These are phyloP conservation scores for Penicillium psychrofluorescens DNA, from an alignment of 495 filamentous ascomycete genomes.

Conservation along the genomic window DNA sequence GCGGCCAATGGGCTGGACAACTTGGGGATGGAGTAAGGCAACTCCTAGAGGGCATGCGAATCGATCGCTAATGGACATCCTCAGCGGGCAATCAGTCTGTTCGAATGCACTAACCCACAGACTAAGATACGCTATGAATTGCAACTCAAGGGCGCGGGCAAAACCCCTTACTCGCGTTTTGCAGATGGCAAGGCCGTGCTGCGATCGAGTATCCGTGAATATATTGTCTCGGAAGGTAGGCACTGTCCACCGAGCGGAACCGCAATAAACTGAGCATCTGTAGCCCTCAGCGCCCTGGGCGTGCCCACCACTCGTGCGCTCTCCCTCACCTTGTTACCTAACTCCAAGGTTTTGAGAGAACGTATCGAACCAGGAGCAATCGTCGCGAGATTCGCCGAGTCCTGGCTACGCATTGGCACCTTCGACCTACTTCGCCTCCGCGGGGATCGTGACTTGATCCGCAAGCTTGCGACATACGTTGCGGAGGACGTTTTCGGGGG, in stretches of 20 bases:
- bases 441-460: constrained; percentile 66
- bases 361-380: constrained; percentile 88
- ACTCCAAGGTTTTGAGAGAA: constrained; percentile 68
- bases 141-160: constrained; percentile 88
- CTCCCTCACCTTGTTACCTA: constrained; percentile 67
- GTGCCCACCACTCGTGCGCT: constrained; percentile 86
- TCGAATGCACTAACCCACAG: constrained; percentile 74
- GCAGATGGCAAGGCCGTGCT: constrained; percentile 96
- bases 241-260: background rate
- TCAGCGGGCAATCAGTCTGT: constrained; percentile 78
- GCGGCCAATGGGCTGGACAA: constrained; percentile 87
- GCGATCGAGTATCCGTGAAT: constrained; percentile 86
- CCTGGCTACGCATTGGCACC: constrained; percentile 88
- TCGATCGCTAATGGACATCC: constrained; percentile 1
- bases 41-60: background rate
- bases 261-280: background rate
- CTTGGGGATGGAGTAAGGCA: constrained; percentile 70
- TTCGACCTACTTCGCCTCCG: constrained; percentile 81
- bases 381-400: constrained; percentile 82
- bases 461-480: constrained; percentile 69
- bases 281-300: constrained; percentile 65
- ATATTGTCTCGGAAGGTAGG: constrained; percentile 73
- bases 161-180: constrained; percentile 91
- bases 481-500: constrained; percentile 81
- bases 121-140: constrained; percentile 75